A percentile compares a stretch with the other conserved stretches of the same genome.
Conservation (phyloP, 495 filamentous ascomycete species). For the Lindgomyces ingoldianus region DNA sequence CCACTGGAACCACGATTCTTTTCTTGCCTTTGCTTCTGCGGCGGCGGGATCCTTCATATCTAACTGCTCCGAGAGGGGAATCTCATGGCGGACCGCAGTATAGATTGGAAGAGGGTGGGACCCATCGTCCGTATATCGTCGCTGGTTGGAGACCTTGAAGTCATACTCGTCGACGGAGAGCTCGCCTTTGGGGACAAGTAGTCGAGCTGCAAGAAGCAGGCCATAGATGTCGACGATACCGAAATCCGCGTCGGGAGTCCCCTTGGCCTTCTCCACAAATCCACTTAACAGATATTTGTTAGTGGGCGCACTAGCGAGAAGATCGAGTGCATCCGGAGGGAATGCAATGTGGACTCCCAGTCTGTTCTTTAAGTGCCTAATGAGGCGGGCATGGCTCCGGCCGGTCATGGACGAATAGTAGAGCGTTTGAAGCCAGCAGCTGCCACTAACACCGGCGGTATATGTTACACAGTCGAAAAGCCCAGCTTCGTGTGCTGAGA, state of each 20-base stretch:
- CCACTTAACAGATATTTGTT: slow-evolving; percentile 90
- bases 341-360: slow-evolving; percentile 88
- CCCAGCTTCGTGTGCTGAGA: slow-evolving; percentile 78
- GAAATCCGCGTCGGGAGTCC: slow-evolving; percentile 76
- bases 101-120: slow-evolving; percentile 90
- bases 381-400: slow-evolving; percentile 62
- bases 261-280: slow-evolving; percentile 84
- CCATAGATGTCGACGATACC: slow-evolving; percentile 93
- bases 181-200: slow-evolving; percentile 84
- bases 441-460: slow-evolving; percentile 90
- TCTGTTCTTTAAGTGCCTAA: slow-evolving; percentile 82
- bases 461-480: slow-evolving; percentile 93
- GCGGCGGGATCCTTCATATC: slow-evolving; percentile 46
- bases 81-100: slow-evolving; percentile 91
- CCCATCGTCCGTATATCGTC: slow-evolving; percentile 68
- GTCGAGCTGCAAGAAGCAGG: slow-evolving; percentile 74
- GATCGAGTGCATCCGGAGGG: slow-evolving; percentile 74
- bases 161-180: slow-evolving; percentile 71
- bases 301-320: slow-evolving; percentile 78
- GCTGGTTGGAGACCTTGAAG: slow-evolving; percentile 86
- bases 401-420: slow-evolving; percentile 81
- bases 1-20: slow-evolving; percentile 95
- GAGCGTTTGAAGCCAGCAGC: slow-evolving; percentile 90
- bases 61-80: slow-evolving; percentile 58
- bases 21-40: slow-evolving; percentile 60